These are phyloP conservation scores for Diospyros lotus DNA, from an alignment of 148 eudicot genomes.

Conservation along the genomic window DNA sequence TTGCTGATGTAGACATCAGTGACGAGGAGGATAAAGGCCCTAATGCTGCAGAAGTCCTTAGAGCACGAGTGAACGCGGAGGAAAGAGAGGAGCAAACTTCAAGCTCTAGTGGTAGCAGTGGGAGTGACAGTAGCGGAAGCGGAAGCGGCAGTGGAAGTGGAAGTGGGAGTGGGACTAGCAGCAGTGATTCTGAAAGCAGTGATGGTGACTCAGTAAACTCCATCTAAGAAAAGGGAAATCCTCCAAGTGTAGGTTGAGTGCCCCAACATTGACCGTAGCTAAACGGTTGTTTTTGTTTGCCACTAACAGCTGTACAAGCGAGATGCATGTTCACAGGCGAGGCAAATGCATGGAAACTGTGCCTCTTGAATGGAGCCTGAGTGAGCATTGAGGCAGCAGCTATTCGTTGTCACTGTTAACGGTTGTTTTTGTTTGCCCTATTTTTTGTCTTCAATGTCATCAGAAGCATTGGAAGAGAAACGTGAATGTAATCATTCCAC, in stretches of 20 bases:
- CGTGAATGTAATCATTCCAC: too few species aligned
- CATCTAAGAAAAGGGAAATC: slow-evolving; percentile 25
- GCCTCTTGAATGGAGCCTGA: too few species aligned
- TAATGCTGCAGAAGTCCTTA: slow-evolving; percentile 85
- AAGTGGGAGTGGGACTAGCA: slow-evolving; percentile 44
- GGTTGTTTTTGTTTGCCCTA: too few species aligned
- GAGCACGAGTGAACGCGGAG: slow-evolving; percentile 71
- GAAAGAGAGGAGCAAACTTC: slow-evolving; percentile 47
- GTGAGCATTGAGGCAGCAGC: too few species aligned
- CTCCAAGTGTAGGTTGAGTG: neutral
- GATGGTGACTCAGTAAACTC: slow-evolving; percentile 62
- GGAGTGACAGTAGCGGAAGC: slow-evolving; percentile 58
- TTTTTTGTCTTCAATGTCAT: too few species aligned
- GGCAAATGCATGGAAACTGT: too few species aligned
- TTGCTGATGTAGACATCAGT: slow-evolving; percentile 73
- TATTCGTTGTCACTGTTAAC: too few species aligned
- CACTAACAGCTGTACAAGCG: neutral
- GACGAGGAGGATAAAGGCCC: slow-evolving; percentile 58
- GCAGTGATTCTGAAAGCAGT: slow-evolving; percentile 66
- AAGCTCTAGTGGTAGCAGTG: slow-evolving; percentile 75
- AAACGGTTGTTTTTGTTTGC: neutral
- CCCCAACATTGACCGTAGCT: neutral
- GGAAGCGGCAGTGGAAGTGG: slow-evolving; percentile 56
- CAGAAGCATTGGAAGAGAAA: too few species aligned
- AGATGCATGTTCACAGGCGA: neutral